These are phyloP conservation scores for Coffea eugenioides DNA, from an alignment of 257 asterid species.

Conservation along the genomic window DNA sequence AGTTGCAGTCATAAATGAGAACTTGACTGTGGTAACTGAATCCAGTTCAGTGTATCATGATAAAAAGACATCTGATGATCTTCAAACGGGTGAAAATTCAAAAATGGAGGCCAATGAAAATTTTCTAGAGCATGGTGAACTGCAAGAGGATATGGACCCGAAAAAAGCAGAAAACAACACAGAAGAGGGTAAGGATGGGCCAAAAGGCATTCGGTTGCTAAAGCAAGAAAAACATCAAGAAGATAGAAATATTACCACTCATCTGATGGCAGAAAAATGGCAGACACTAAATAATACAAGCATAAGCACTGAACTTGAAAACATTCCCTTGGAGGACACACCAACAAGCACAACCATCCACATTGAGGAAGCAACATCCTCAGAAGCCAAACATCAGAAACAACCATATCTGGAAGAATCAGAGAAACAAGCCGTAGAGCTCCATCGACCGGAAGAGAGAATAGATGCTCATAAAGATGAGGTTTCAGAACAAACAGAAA, in stretches of 20 bases:
- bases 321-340: slow-evolving; percentile 10
- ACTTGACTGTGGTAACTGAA: slow-evolving; percentile 7
- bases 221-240: slow-evolving; percentile 5
- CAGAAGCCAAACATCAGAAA: slow-evolving; percentile 1
- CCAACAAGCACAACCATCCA: not conserved
- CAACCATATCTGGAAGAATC: slow-evolving; percentile 7
- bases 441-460: slow-evolving; percentile 17
- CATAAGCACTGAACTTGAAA: slow-evolving; percentile 5
- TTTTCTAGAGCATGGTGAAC: slow-evolving; percentile 18
- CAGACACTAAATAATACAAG: not conserved
- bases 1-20: slow-evolving; percentile 12
- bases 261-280: slow-evolving; percentile 9
- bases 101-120: slow-evolving; percentile 6
- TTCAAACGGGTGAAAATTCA: slow-evolving; percentile 10
- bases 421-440: slow-evolving; percentile 10
- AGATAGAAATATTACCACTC: slow-evolving; percentile 12
- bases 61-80: slow-evolving; percentile 10
- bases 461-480: slow-evolving; percentile 12
- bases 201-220: slow-evolving; percentile 10
- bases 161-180: not conserved
- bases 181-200: slow-evolving; percentile 12
- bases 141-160: not conserved
- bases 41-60: slow-evolving; percentile 6
- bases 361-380: slow-evolving; percentile 11
- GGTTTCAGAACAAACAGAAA: slow-evolving; percentile 23